Conservation (phyloP, 2,329 filamentous ascomycete genomes). For the Aspergillus bombycis region DNA sequence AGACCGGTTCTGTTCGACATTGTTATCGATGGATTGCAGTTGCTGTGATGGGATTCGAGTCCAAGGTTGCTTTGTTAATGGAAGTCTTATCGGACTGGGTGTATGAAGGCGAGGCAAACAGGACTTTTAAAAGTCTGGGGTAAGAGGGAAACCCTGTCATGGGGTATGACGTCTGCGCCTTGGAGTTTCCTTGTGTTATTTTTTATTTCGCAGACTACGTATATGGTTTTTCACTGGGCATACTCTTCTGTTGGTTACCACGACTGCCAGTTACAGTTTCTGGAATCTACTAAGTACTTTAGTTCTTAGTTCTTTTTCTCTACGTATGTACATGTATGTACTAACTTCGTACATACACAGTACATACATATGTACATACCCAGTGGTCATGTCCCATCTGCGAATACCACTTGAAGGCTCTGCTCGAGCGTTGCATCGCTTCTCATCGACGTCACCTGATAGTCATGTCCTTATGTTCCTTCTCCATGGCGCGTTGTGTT, state of each 20-base stretch:
- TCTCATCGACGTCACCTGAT: slow-evolving; percentile 30
- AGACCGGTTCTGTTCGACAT: slow-evolving; percentile 42
- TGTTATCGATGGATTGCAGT: slow-evolving; percentile 10
- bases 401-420: not conserved
- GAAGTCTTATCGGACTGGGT: not conserved
- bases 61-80: not conserved
- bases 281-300: not conserved
- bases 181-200: not conserved
- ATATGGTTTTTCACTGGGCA: not conserved
- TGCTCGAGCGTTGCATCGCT: not conserved
- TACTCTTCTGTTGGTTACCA: not conserved
- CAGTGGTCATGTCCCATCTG: not conserved
- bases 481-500: not conserved
- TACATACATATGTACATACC: not conserved
- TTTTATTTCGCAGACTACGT: no score
- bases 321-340: not conserved
- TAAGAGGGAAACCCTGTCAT: not conserved
- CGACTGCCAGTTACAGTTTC: not conserved
- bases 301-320: not conserved
- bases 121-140: not conserved
- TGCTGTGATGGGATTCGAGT: not conserved
- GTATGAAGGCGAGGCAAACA: not conserved
- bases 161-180: slow-evolving; percentile 18
- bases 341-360: not conserved
- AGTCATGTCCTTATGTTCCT: slow-evolving; percentile 28